A percentile compares a stretch with the other conserved stretches of the same genome.
Evolutionary conservation across 352 stramenopile genomes (phyloP).

Genomic region (Pythium phragmitis): DNA sequence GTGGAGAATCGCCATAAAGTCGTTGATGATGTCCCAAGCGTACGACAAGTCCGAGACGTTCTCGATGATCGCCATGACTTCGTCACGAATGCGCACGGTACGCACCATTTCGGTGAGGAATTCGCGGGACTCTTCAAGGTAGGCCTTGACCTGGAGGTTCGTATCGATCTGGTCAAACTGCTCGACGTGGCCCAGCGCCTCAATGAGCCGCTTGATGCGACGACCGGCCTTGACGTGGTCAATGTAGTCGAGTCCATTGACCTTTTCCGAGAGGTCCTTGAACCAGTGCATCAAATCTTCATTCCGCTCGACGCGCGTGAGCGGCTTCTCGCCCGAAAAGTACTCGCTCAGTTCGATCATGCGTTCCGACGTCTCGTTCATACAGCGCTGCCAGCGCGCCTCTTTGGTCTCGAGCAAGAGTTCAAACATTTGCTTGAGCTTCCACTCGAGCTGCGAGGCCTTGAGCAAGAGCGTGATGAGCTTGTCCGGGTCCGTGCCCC

Average conservation of each 20-base stretch:
- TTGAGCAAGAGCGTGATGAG: slow-evolving; percentile 93
- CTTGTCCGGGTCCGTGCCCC: slow-evolving; percentile 78
- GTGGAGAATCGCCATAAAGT: slow-evolving; percentile 94
- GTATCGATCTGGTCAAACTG: slow-evolving; percentile 96
- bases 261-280: slow-evolving; percentile 87
- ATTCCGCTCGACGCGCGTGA: slow-evolving; percentile 92
- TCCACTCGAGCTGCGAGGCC: slow-evolving; percentile 93
- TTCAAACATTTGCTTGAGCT: slow-evolving; percentile 93
- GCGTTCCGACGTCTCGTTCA: slow-evolving; percentile 85
- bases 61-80: slow-evolving; percentile 91
- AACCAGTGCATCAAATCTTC: slow-evolving; percentile 95
- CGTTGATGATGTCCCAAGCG: slow-evolving; percentile 93
- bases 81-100: slow-evolving; percentile 91
- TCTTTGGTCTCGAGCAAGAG: slow-evolving; percentile 89
- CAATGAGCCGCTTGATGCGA: slow-evolving; percentile 93
- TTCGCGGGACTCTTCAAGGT: slow-evolving; percentile 89
- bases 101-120: slow-evolving; percentile 95
- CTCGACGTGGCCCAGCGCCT: slow-evolving; percentile 93
- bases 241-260: slow-evolving; percentile 88
- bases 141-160: slow-evolving; percentile 94
- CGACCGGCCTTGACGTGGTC: slow-evolving; percentile 93
- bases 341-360: slow-evolving; percentile 94
- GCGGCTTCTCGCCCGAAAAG: slow-evolving; percentile 91
- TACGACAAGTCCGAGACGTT: slow-evolving; percentile 95
- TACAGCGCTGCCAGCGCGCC: slow-evolving; percentile 89